Conservation (phyloP, 2,329 filamentous ascomycete genomes). For the Aspergillus calidoustus region DNA sequence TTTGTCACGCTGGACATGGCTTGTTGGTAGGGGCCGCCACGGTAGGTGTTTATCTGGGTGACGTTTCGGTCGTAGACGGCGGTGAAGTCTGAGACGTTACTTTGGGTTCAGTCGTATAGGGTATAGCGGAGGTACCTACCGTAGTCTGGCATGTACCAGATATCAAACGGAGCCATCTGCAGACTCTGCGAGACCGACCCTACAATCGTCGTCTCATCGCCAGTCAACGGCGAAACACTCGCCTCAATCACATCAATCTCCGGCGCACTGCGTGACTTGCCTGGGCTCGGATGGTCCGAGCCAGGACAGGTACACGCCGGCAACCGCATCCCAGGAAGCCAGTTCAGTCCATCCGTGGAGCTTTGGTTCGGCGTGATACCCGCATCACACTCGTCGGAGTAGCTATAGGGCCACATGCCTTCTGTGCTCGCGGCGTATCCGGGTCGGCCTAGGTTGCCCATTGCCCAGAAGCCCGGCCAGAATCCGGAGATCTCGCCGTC, state of each 20-base stretch:
- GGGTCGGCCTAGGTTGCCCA: slow-evolving; percentile 73
- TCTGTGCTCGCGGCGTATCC: slow-evolving; percentile 73
- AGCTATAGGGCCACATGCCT: slow-evolving; percentile 76
- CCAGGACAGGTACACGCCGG: slow-evolving; percentile 69
- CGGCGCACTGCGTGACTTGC: slow-evolving; percentile 68
- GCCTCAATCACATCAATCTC: slow-evolving; percentile 76
- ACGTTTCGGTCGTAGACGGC: slow-evolving; percentile 66
- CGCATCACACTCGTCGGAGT: slow-evolving; percentile 68
- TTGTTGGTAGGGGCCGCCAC: slow-evolving; percentile 66
- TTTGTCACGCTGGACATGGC: slow-evolving; percentile 65
- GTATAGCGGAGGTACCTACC: slow-evolving; percentile 34
- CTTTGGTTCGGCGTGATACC: slow-evolving; percentile 76
- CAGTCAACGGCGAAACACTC: slow-evolving; percentile 60
- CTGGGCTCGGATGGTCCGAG: slow-evolving; percentile 68
- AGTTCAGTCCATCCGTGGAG: slow-evolving; percentile 67
- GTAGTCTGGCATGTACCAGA: slow-evolving; percentile 69
- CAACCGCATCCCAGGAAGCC: slow-evolving; percentile 70
- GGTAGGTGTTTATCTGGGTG: slow-evolving; percentile 63
- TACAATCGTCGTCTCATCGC: slow-evolving; percentile 53
- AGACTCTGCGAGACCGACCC: slow-evolving; percentile 69
- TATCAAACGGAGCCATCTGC: slow-evolving; percentile 71
- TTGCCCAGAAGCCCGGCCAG: slow-evolving; percentile 77
- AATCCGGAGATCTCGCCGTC: slow-evolving; percentile 69
- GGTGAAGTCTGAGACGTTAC: slow-evolving; percentile 54
- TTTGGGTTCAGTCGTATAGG: no score